Evolutionary conservation across 352 stramenopile species (phyloP), one percentile per base, ranked within the genome.

Genomic region (Phytophthora europaea): DNA sequence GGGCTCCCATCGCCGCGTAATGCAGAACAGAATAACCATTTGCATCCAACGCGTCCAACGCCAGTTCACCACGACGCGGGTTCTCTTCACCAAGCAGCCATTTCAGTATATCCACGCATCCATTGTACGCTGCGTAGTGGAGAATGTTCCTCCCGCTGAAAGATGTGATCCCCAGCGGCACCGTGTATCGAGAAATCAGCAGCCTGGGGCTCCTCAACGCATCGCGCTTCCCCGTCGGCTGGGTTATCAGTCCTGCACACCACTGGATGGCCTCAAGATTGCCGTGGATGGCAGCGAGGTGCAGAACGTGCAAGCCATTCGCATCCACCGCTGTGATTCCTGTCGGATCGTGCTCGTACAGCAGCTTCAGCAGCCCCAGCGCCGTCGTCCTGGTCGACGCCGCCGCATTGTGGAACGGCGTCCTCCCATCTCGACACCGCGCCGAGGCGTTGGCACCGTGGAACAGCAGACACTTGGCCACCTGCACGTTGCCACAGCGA

Each of bases 71-170:
- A 22, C 18, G 54, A 7, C 65, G 66, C 3, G 65, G 34, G n/a
- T 87, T 84, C 6, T 75, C 69, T 4, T 47, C 15, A 4, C 64
- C 54, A 16, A 92, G 58, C 3, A 91, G 64, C 83, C 83, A 92
- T 40, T 88, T 68, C 5, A 94, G 59, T 22, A 89, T 75, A 43
- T 70, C 26, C 15, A 90, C 51, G 0, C 72, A 81, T 3, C 82
- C 81, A 26, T 94, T 94, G 74, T 88, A 91, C 6, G 84, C 79
- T 6, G 86, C 86, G 48, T 94, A 94, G 40, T 94, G 86, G 23
- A 94, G 82, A 55, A 89, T 73, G 34, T 85, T 92, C 0, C 86
- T 80, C 22, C 84, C 84, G 26, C 83, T 89, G 23, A 89, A 87
- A 2, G 86, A 90, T 15, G 84, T 84, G 61, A 88, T 82, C 2